Conservation (phyloP, 2,329 filamentous ascomycete species). For the Apiospora arundinis region DNA sequence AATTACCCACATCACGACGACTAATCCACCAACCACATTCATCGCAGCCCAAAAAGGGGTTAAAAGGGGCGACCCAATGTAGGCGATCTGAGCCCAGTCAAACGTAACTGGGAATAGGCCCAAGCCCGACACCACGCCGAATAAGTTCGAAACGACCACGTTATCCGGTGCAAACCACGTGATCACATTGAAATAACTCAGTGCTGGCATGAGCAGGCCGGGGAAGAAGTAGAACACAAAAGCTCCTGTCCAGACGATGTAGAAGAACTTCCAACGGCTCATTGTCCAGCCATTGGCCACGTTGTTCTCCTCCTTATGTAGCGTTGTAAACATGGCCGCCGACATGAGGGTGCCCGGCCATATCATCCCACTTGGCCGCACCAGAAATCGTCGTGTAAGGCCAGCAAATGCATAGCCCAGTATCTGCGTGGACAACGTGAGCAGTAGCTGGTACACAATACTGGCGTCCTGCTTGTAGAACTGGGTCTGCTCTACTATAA, state of each 20-base stretch:
- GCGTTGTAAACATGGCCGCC: conserved; percentile 85
- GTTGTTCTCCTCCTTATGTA: conserved; percentile 85
- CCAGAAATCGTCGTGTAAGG: conserved; percentile 79
- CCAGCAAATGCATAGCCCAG: conserved; percentile 88
- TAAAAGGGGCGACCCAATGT: conserved; percentile 83
- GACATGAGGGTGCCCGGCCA: conserved; percentile 91
- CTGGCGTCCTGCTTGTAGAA: conserved; percentile 85
- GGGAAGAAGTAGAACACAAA: conserved; percentile 88
- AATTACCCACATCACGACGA: conserved; percentile 84
- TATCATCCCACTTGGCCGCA: conserved; percentile 87
- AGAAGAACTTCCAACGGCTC: conserved; percentile 84
- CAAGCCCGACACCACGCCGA: conserved; percentile 83
- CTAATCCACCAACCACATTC: conserved; percentile 81
- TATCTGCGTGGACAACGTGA: conserved; percentile 86
- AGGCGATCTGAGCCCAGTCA: conserved; percentile 89
- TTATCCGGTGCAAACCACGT: conserved; percentile 90
- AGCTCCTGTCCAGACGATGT: conserved; percentile 71
- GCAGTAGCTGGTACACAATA: conserved; percentile 79
- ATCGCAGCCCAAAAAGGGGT: conserved; percentile 88
- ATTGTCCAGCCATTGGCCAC: conserved; percentile 83
- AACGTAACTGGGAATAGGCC: conserved; percentile 87
- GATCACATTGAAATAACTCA: conserved; percentile 88
- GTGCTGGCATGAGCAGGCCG: conserved; percentile 79
- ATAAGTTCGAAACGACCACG: conserved; percentile 85
- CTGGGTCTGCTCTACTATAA: conserved; percentile 87